These are phyloP conservation scores for Penicillium mononematosum DNA, from an alignment of 495 filamentous ascomycete species.

Conservation along the genomic window DNA sequence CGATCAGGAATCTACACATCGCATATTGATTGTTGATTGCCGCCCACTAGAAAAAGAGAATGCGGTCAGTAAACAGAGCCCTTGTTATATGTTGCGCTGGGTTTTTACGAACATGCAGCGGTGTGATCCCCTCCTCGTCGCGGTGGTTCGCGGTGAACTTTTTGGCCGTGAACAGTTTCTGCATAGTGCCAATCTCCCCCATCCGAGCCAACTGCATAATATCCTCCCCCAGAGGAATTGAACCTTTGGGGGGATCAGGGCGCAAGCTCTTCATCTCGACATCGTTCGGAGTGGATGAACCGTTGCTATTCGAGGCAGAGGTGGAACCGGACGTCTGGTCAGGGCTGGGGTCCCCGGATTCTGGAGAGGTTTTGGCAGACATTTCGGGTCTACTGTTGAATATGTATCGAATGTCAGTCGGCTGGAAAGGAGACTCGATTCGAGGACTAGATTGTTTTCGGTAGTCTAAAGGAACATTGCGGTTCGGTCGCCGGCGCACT, in stretches of 20 bases:
- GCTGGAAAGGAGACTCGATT: conserved; percentile 15
- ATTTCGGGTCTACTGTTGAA: conserved; percentile 13
- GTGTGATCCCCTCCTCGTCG: conserved; percentile 91
- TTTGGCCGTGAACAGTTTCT: conserved; percentile 79
- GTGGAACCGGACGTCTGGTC: conserved; percentile 29
- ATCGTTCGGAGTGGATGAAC: conserved; percentile 58
- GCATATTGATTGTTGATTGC: conserved; percentile 98
- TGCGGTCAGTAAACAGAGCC: conserved; percentile 7
- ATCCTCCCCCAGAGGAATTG: conserved; percentile 69
- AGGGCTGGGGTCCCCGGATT: conserved; percentile 29
- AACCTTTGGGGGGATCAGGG: conserved; percentile 39
- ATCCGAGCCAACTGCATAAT: conserved; percentile 93
- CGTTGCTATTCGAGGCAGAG: conserved; percentile 52
- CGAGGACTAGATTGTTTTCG: conserved; percentile 6
- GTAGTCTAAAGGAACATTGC: conserved; percentile 19
- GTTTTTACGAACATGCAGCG: conserved; percentile 75
- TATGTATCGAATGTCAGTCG: conserved; percentile 6
- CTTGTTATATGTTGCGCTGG: not conserved
- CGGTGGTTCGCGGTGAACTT: conserved; percentile 76
- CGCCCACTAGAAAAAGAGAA: conserved; percentile 70
- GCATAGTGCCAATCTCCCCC: conserved; percentile 82
- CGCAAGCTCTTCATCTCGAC: conserved; percentile 70
- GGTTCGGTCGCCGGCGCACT: conserved; percentile 5
- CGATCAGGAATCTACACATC: conserved; percentile 91
- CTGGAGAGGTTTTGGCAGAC: conserved; percentile 34